phyloP scores from a whole-genome alignment of 768 basidiomycete genomes.

The Mycena kentingensis region DNA sequence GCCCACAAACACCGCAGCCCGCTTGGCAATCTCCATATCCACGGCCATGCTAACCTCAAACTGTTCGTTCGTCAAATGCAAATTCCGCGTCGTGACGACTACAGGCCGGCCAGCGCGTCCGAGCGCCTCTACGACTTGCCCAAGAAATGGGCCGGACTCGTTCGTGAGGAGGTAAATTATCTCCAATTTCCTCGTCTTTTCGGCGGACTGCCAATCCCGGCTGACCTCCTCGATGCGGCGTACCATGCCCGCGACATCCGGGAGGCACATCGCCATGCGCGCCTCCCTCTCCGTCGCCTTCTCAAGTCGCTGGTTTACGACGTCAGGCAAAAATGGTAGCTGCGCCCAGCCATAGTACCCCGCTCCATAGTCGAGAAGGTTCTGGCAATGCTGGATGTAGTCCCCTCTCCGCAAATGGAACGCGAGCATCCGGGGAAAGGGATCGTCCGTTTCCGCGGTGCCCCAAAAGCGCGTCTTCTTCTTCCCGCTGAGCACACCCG shows the following conservation, averaged over 20 bases:
- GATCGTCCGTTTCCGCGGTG: slow-evolving; percentile 9
- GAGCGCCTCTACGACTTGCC: slow-evolving; percentile 31
- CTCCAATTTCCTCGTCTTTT: slow-evolving; percentile 18
- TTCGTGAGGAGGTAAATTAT: slow-evolving; percentile 43
- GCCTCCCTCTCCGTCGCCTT: no score
- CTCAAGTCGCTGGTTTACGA: slow-evolving; percentile 19
- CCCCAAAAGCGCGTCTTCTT: neutral
- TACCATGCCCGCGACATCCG: slow-evolving; percentile 22
- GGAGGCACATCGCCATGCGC: slow-evolving; percentile 34
- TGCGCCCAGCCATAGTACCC: slow-evolving; percentile 32
- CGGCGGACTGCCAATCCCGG: neutral
- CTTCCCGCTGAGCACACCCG: neutral
- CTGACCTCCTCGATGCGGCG: slow-evolving; percentile 16
- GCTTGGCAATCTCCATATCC: slow-evolving; percentile 42
- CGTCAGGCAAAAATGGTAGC: slow-evolving; percentile 29
- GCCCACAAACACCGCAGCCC: slow-evolving; percentile 43
- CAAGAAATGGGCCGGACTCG: slow-evolving; percentile 35
- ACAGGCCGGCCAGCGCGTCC: slow-evolving; percentile 34
- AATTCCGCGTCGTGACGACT: slow-evolving; percentile 35
- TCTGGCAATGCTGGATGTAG: slow-evolving; percentile 28
- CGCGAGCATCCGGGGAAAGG: slow-evolving; percentile 35
- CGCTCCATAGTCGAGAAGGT: slow-evolving; percentile 26
- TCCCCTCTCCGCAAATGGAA: slow-evolving; percentile 39
- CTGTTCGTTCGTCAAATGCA: slow-evolving; percentile 37
- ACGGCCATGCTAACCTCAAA: slow-evolving; percentile 38